Conservation (phyloP, 2,329 filamentous ascomycete genomes). For the Berkeleyomyces basicola region DNA sequence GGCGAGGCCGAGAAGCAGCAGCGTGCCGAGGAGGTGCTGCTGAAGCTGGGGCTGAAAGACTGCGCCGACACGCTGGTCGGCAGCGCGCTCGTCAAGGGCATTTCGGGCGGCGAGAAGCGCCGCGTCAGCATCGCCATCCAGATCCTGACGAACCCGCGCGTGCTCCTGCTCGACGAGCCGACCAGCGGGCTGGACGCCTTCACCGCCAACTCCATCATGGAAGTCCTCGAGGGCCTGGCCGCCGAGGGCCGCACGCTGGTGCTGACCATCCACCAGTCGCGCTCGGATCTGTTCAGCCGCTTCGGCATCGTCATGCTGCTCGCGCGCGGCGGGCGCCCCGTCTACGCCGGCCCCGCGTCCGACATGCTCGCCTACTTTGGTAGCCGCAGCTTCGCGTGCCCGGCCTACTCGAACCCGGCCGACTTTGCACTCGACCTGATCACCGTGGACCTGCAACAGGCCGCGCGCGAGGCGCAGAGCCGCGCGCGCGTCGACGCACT, state of each 20-base stretch:
- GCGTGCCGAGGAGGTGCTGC: constrained; percentile 52
- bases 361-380: constrained; percentile 51
- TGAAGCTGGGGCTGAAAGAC: constrained; percentile 64
- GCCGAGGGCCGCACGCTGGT: constrained; percentile 58
- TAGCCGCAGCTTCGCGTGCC: constrained; percentile 44
- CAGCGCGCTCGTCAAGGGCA: constrained; percentile 56
- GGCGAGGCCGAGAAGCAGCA: constrained; percentile 47
- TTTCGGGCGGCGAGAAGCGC: constrained; percentile 64
- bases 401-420: constrained; percentile 54
- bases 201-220: constrained; percentile 60
- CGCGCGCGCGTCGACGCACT: constrained; percentile 44
- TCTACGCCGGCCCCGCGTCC: constrained; percentile 46
- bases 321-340: constrained; percentile 49
- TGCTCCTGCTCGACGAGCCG: constrained; percentile 60
- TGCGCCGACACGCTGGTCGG: constrained; percentile 62
- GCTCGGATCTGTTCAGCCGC: constrained; percentile 53
- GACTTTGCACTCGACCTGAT: constrained; percentile 66
- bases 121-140: constrained; percentile 65
- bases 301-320: constrained; percentile 59
- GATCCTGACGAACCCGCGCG: constrained; percentile 56
- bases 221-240: constrained; percentile 53
- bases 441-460: constrained; percentile 56
- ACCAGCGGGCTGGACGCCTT: constrained; percentile 64
- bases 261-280: constrained; percentile 62
- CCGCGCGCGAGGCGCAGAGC: constrained; percentile 42